Evolutionary conservation across 257 asterid genomes (phyloP), one percentile per base, ranked within the genome.

Genomic region (Anisodus tanguticus): DNA sequence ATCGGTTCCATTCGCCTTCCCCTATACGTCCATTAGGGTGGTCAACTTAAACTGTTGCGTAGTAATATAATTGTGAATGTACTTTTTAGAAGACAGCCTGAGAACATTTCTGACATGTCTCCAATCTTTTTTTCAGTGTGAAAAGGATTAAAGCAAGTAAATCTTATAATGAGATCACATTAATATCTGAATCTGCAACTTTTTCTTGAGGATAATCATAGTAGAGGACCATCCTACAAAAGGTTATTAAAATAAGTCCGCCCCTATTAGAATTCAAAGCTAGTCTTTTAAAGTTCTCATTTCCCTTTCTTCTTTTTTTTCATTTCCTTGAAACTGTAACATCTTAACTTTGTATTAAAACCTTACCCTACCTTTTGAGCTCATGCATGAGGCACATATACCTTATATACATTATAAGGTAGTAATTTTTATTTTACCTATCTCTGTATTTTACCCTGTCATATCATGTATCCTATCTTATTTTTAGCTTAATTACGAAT

Each of bases 271-370:
- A 68, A 35, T 22, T 68, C 76, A 39, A 68, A 68, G 22, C 76
- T 13, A 68, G 76, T 68, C 76, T 15, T 68, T 37, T 31, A 41
- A 80, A 80, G 39, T 80, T 54, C 64, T 22, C 67, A 78, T 54
- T 78, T 78, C 82, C 55, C 82, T 22, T 54, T 8, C 54, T n/a
- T 79, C 82, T 22, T 54, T 8, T 79, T n/a, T 79, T 0, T 55
- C 17, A 55, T 59, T 79, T 37, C 67, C 31, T 35, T 15, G 82
- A 68, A 55, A 55, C 68, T 55, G 53, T 9, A 59, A 41, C 51
- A 79, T 55, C 66, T 78, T 53, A 78, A 4, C 31, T 78, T 78
- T 54, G 3, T 59, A 49, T 55, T 58, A 55, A 79, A 79, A 59
- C 17, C 68, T 15, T 79, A 13, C 8, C 13, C 7, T 10, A 13